These are phyloP conservation scores for Xanthoceras sorbifolium DNA, from an alignment of 345 rosid genomes.

Conservation along the genomic window DNA sequence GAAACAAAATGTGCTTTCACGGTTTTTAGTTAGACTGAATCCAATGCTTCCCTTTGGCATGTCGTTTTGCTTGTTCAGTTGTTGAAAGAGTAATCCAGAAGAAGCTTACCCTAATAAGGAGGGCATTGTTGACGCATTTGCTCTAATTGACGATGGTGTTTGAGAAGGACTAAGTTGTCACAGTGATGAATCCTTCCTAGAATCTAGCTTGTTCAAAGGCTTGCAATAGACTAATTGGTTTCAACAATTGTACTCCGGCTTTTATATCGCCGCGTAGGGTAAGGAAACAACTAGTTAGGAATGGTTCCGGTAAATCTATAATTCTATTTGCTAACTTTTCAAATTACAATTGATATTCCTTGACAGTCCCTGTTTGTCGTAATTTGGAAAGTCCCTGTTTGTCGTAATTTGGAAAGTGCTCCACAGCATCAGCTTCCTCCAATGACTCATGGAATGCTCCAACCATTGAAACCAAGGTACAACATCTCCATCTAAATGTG, in stretches of 20 bases:
- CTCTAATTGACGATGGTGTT: too few species aligned
- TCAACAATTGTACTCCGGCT: neutral
- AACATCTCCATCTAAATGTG: too few species aligned
- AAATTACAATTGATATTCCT: too few species aligned
- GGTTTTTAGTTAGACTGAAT: too few species aligned
- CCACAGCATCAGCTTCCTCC: neutral
- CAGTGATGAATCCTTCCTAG: neutral
- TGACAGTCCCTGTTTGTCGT: neutral
- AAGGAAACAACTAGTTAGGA: neutral
- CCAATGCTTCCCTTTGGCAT: neutral
- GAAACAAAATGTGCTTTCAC: too few species aligned
- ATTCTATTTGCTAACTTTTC: too few species aligned
- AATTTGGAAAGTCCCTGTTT: neutral
- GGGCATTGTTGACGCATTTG: too few species aligned
- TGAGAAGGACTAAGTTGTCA: neutral
- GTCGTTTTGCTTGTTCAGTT: accelerated
- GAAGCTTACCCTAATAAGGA: neutral
- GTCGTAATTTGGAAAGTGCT: too few species aligned
- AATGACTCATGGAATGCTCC: neutral
- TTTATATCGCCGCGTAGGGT: neutral
- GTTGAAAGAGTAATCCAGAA: accelerated
- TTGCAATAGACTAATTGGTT: neutral
- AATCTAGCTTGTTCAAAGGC: neutral
- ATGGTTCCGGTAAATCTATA: too few species aligned
- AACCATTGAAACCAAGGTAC: neutral